Evolutionary conservation across 75 land plant species (phyloP).

Genomic region (Isoetes taiwanensis): DNA sequence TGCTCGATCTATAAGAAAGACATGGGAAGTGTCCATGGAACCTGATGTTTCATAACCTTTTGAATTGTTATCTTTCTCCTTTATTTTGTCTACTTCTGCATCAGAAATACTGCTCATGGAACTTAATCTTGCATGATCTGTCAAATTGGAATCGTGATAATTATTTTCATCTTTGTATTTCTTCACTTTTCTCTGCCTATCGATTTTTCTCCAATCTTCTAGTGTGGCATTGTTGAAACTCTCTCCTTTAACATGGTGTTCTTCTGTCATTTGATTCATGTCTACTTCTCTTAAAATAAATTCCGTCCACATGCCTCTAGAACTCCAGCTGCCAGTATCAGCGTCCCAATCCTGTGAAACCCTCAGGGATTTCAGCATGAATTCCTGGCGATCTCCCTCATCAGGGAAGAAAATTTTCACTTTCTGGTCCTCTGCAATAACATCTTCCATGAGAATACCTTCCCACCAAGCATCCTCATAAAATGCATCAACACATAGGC

Average conservation of each 20-base stretch:
- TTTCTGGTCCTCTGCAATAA: constrained; percentile 9
- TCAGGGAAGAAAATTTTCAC: constrained; percentile 58
- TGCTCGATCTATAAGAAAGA: too few relatives aligned
- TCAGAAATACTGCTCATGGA: background rate
- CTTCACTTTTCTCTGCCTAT: constrained; percentile 8
- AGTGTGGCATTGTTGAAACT: background rate
- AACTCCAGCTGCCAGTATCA: constrained; percentile 34
- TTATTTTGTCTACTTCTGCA: too few relatives aligned
- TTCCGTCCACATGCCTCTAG: constrained; percentile 7
- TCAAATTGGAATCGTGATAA: too few relatives aligned
- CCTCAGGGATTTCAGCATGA: constrained; percentile 21
- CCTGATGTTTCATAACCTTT: too few relatives aligned
- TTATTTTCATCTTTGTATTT: constrained; percentile 20
- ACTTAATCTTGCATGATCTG: too few relatives aligned
- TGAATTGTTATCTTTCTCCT: too few relatives aligned
- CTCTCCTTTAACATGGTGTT: background rate
- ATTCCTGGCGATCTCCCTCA: constrained; percentile 35
- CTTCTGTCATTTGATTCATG: too few relatives aligned
- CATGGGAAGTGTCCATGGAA: too few relatives aligned
- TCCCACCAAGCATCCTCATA: constrained; percentile 79
- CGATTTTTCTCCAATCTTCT: constrained; percentile 23
- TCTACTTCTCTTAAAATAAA: background rate
- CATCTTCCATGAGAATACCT: constrained; percentile 52
- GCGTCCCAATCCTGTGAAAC: constrained; percentile 64
- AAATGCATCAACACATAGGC: constrained; percentile 56